Evolutionary conservation across 225 moss, liverwort and hornwort species (phyloP).

Genomic region (Neckera pumila): DNA sequence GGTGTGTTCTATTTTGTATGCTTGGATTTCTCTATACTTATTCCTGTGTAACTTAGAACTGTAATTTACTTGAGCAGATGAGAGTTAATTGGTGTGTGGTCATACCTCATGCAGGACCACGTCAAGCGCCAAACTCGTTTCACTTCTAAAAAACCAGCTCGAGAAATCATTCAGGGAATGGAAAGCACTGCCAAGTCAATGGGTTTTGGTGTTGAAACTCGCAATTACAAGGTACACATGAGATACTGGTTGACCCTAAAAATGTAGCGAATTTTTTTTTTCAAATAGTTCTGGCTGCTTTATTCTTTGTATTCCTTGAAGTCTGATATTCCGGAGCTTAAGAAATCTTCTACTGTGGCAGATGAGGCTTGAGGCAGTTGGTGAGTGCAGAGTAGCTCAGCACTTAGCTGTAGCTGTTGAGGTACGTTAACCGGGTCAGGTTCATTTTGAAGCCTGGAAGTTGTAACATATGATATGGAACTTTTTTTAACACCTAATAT

Average conservation of each 20-base stretch:
- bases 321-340: background rate
- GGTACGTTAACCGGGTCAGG: conserved; percentile 18
- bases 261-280: background rate
- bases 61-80: background rate
- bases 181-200: conserved; percentile 49
- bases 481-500: background rate
- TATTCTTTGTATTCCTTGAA: background rate
- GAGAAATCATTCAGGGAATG: conserved; percentile 67
- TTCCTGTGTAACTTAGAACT: background rate
- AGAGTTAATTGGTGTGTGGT: background rate
- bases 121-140: conserved; percentile 98
- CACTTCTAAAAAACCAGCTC: conserved; percentile 85
- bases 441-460: background rate
- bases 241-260: background rate
- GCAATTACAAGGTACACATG: conserved; percentile 72
- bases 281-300: background rate
- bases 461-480: background rate
- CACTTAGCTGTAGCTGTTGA: conserved; percentile 85
- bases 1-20: conserved; percentile 18
- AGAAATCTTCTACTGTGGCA: conserved; percentile 12
- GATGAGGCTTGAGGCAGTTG: conserved; percentile 83
- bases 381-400: conserved; percentile 43
- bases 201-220: conserved; percentile 53
- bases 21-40: background rate
- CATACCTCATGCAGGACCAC: conserved; percentile 58